Evolutionary conservation across 208 protist genomes (phyloP).

Genomic region (Borovskyia barvae): DNA sequence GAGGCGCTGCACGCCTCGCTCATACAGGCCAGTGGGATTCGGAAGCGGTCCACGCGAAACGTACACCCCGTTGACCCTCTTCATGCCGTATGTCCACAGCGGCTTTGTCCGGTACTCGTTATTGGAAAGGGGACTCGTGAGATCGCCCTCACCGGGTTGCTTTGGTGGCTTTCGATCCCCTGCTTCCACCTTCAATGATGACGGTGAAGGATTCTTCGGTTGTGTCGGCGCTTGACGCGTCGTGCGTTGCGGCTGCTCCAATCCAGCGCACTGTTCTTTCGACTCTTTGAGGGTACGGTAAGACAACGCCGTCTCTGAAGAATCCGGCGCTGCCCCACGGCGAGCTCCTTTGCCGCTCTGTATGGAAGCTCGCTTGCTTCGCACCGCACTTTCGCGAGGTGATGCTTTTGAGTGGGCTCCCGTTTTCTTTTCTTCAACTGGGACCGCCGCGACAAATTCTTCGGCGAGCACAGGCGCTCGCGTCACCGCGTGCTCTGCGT

Average conservation of each 20-base stretch:
- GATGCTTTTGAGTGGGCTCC: no score
- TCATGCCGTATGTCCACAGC: slow-evolving; percentile 6
- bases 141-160: neutral
- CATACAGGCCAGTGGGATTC: slow-evolving; percentile 26
- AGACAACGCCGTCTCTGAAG: no score
- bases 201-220: neutral
- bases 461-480: no score
- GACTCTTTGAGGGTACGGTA: neutral
- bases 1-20: slow-evolving; percentile 21
- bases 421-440: no score
- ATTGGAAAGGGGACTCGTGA: neutral
- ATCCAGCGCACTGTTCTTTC: neutral
- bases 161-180: neutral
- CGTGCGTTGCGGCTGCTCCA: neutral
- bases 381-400: no score
- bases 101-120: slow-evolving; percentile 6
- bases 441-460: no score
- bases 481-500: no score
- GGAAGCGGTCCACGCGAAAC: neutral
- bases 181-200: neutral
- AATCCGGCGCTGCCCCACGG: no score
- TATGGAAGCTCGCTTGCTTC: no score
- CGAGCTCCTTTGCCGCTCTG: no score
- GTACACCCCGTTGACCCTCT: slow-evolving; percentile 12
- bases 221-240: neutral